Evolutionary conservation across 2,329 filamentous ascomycete species (phyloP).

Genomic region (Colletotrichum euphorbiae): DNA sequence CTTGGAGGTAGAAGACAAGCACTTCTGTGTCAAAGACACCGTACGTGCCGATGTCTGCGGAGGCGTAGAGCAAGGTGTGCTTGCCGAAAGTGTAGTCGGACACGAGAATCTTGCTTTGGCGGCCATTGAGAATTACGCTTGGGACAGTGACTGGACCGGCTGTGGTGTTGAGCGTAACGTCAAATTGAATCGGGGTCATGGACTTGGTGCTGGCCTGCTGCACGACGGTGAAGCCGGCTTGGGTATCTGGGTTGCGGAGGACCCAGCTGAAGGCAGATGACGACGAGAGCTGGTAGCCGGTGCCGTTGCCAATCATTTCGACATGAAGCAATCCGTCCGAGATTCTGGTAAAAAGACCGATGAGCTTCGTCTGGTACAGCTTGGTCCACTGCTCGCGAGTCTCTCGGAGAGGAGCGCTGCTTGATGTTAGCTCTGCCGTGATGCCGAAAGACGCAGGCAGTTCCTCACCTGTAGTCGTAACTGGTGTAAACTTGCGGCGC

Average conservation of each 20-base stretch:
- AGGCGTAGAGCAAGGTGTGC: slow-evolving; percentile 73
- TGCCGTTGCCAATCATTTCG: slow-evolving; percentile 66
- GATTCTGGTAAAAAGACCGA: slow-evolving; percentile 65
- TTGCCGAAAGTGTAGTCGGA: slow-evolving; percentile 74
- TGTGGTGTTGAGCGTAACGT: slow-evolving; percentile 60
- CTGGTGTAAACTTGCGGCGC: slow-evolving; percentile 67
- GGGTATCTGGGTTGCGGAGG: slow-evolving; percentile 61
- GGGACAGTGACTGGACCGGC: slow-evolving; percentile 55
- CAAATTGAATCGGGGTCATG: slow-evolving; percentile 56
- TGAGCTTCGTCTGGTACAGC: slow-evolving; percentile 65
- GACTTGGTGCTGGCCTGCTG: slow-evolving; percentile 60
- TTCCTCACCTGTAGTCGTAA: slow-evolving; percentile 59
- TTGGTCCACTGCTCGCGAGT: slow-evolving; percentile 65
- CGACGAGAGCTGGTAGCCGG: slow-evolving; percentile 50
- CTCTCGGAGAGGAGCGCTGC: slow-evolving; percentile 62
- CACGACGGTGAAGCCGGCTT: slow-evolving; percentile 62
- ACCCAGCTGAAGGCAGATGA: slow-evolving; percentile 61
- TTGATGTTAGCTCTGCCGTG: not conserved
- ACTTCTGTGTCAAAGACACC: slow-evolving; percentile 66
- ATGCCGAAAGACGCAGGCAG: no score
- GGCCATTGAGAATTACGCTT: slow-evolving; percentile 66
- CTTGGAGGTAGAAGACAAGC: slow-evolving; percentile 72
- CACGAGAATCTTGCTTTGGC: slow-evolving; percentile 76
- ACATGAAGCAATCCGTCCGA: slow-evolving; percentile 63
- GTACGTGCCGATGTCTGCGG: slow-evolving; percentile 77